Conservation (phyloP, 257 asterid species). For the Penstemon davidsonii region DNA sequence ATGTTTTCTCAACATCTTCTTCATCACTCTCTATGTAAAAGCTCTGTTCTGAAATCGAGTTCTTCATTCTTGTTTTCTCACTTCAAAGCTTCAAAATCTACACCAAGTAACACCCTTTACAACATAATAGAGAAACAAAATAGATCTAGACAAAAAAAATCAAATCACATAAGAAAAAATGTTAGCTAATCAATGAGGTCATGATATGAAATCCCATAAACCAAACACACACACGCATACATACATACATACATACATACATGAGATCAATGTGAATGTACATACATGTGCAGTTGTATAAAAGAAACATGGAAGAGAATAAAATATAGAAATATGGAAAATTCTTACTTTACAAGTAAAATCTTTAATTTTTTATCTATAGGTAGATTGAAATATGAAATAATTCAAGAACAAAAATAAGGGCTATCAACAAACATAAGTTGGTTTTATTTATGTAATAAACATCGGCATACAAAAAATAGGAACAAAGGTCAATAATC, state of each 20-base stretch:
- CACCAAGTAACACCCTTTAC: conserved; percentile 4
- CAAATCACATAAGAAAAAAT: not conserved
- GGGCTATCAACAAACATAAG: not conserved
- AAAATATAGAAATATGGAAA: too few relatives aligned
- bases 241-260: not conserved
- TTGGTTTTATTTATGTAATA: too few relatives aligned
- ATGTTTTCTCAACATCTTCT: conserved; percentile 61
- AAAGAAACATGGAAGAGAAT: too few relatives aligned
- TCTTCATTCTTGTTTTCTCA: conserved; percentile 55
- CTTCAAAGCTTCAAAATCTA: conserved; percentile 25
- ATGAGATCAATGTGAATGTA: not conserved
- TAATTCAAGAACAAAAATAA: not conserved
- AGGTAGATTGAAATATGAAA: not conserved
- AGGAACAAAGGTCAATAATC: not conserved
- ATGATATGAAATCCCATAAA: conserved; percentile 11
- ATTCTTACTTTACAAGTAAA: too few relatives aligned
- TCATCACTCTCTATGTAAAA: conserved; percentile 85
- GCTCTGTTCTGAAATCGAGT: conserved; percentile 72
- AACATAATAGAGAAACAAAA: not conserved
- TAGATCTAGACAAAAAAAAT: conserved; percentile 9
- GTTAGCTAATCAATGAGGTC: not conserved
- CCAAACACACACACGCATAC: not conserved
- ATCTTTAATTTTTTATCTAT: not conserved
- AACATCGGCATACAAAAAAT: not conserved
- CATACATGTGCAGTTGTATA: too few relatives aligned